Base-by-base conservation (phyloP, 2,329 filamentous ascomycete genomes). In the Trichothecium roseum region DNA sequence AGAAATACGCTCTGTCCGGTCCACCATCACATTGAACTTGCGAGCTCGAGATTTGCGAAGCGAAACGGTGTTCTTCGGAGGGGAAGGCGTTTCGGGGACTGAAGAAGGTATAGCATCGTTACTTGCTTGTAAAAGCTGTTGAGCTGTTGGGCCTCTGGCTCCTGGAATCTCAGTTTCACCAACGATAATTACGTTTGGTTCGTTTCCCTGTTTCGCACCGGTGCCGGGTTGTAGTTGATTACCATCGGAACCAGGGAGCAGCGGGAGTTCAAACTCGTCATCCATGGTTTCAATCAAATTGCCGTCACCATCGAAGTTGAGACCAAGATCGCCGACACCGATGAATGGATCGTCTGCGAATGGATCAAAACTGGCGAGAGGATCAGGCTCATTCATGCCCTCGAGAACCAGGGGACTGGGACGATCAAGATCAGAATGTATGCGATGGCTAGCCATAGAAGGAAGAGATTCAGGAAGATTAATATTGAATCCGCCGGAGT, bases 241-340 rank as follows among this genome's bases (percentile, higher is more conserved):
- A n/a, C 18, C 20, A 20, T 27, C 30, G 26, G 28, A 15, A 35
- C 36, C 43, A 24, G 53, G 57, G 18, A 68, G 50, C 14, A 50
- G 50, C 24, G 68, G 68, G 22, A 73, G 50, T 26, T 67, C 62
- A 15, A 54, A 54, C 31, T 68, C 63, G 14, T 60, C 48, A 13
- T 67, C 62, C 10, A 53, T 40, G 4, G 61, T 42, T 17, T 57
- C 56, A 28, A 68, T 44, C 26, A 73, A 48, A 39, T 72, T 72
- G 27, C 70, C 70, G 8, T 72, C 51, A 17, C 54, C 62, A 40
- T 72, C 69, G 35, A 74, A 64, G n/a, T 64, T 59, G 18, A 74
- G 54, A 3, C 61, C 63, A 43, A 67, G 57, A 18, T 63, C 62
- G 0, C 53, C 53, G 15, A 61, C 61, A 0, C 53, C 53, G 15